Base-by-base conservation (phyloP, 148 eudicot species). In the Beta vulgaris region DNA sequence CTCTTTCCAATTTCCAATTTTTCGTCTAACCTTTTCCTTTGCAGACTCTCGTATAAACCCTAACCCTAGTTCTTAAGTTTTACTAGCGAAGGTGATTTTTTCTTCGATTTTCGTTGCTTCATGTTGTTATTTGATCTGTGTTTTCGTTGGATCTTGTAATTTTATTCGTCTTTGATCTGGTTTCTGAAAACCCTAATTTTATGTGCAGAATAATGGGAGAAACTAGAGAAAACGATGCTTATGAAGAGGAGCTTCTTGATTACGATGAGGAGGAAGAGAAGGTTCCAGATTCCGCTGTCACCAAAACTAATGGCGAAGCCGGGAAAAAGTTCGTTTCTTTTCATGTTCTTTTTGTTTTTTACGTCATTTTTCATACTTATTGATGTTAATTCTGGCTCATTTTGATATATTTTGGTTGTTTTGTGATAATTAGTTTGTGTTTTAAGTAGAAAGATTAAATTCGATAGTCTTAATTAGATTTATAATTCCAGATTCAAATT, bases 231-330 rank as follows among this genome's bases (percentile, higher is more conserved):
- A 80, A 69, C 83, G 89, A 86, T 14, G 85, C 84, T 40, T 86
- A 86, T 76, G 85, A 84, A 76, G 89, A 86, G 73, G 89, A 86
- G 84, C 89, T 86, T 68, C 87, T 86, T 48, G 89, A 86, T 77
- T 86, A 86, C 76, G 89, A 86, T 35, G 89, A 86, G 59, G 89
- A 86, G 9, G 89, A 86, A 11, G 89, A 86, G 78, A 86, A 86
- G 62, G 85, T 83, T 65, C 87, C 82, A 14, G 89, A 86, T 58
- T 72, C 85, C 46, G 73, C 77, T 35, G 78, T 60, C 43, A 71
- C 84, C 68, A 84, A 84, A 80, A 82, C 78, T 51, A 84, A 86
- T 63, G 87, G 87, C 73, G 89, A 84, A 43, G 83, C 85, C 59
- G 89, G 69, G 4, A 86, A 84, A 66, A 86, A 86, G 87, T 86